These are phyloP conservation scores for Canariomyces notabilis DNA, from an alignment of 2,329 filamentous ascomycete species.

Conservation along the genomic window DNA sequence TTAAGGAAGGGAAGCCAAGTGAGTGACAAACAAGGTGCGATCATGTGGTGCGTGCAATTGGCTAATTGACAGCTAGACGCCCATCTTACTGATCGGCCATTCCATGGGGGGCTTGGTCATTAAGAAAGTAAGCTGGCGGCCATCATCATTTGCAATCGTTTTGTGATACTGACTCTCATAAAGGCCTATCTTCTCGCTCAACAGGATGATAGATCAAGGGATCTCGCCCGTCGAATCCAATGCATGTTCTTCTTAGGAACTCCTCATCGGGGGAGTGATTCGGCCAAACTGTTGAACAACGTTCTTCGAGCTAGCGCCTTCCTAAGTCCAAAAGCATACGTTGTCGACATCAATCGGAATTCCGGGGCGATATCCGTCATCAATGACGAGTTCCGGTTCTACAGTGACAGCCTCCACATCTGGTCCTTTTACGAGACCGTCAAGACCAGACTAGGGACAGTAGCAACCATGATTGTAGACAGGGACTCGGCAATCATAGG, in stretches of 20 bases:
- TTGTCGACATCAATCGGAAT: constrained; percentile 22
- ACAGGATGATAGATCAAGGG: constrained; percentile 14
- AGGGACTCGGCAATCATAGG: background rate
- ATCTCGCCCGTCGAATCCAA: constrained; percentile 21
- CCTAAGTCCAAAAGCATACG: constrained; percentile 20
- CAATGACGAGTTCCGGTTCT: constrained; percentile 26
- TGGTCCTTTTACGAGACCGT: constrained; percentile 29
- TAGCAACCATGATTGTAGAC: background rate
- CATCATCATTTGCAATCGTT: too few relatives aligned
- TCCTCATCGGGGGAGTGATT: constrained; percentile 30
- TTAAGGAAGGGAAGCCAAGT: background rate
- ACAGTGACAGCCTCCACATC: constrained; percentile 20
- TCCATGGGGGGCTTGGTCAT: constrained; percentile 34
- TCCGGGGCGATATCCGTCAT: constrained; percentile 24
- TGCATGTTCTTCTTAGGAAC: constrained; percentile 31
- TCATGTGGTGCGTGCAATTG: too few relatives aligned
- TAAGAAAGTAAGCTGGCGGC: too few relatives aligned
- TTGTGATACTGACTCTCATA: too few relatives aligned
- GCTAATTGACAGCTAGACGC: constrained; percentile 1
- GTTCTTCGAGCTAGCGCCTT: constrained; percentile 21
- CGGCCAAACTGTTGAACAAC: constrained; percentile 25
- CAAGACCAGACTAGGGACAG: constrained; percentile 8
- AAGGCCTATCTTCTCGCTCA: constrained; percentile 28
- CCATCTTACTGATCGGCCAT: constrained; percentile 26
- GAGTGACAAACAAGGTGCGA: too few relatives aligned